Evolutionary conservation across 169 alveolate species (phyloP), one percentile per base, ranked within the genome.

Genomic region (Miamiensis avidus): DNA sequence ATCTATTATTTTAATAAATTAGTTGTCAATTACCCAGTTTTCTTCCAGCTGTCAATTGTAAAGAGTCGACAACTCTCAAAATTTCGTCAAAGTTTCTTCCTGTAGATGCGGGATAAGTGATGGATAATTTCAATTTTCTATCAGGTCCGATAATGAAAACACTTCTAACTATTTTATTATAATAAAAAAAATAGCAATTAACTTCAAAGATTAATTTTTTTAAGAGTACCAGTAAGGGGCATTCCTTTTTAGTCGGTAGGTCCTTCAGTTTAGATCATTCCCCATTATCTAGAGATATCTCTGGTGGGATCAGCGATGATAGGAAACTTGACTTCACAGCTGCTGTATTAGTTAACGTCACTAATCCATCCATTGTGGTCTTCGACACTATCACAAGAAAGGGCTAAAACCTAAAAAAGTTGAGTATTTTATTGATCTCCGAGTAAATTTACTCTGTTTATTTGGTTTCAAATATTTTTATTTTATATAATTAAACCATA

Each of bases 51-150:
- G 82, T 75, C 79, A 89, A 89, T 92, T 92, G 95, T 34, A 94
- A 87, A 16, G 95, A 90, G 84, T 94, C 95, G 33, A 94, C 85
- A 28, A 90, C 96, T 29, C 97, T 74, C 29, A 94, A 87, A 81
- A 94, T 82, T 69, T 94, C 97, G n/a, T 78, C 82, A 76, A 91
- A 91, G 87, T 88, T 90, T 65, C 97, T 31, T n/a, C 97, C 97
- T 0, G 94, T 91, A 30, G 96, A 91, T 1, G 96, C 97, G 6
- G 97, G 97, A 87, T 94, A 94, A 20, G 91, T 76, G n/a, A 92
- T 32, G n/a, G 90, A 77, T 26, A 92, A 90, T 77, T 89, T 92
- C 15, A 94, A 83, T 75, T 31, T 85, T 83, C 82, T 84, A 65
- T 91, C 90, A 6, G 95, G 93, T 34, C 93, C 92, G 73, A 94